Evolutionary conservation across 768 basidiomycete species (phyloP).

Genomic region (Rhizopogon rudus): DNA sequence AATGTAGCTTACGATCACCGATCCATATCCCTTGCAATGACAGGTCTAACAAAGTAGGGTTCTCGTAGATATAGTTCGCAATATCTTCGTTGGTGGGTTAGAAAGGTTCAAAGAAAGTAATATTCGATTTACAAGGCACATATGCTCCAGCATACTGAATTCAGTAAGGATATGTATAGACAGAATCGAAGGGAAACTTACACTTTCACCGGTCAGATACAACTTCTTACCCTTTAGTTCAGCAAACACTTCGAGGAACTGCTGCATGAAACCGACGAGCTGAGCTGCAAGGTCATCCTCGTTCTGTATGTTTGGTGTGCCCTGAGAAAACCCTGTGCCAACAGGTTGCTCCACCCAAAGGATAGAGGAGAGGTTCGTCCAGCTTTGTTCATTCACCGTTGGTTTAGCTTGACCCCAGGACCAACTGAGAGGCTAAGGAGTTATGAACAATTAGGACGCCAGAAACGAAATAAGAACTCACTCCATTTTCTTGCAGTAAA

Average conservation of each 20-base stretch:
- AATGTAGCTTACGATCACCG: conserved; percentile 51
- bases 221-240: conserved; percentile 72
- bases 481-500: conserved; percentile 69
- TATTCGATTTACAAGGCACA: conserved; percentile 41
- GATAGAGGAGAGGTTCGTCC: conserved; percentile 75
- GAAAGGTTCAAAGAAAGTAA: background rate
- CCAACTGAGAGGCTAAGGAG: conserved; percentile 60
- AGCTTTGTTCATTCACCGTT: conserved; percentile 60
- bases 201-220: conserved; percentile 71
- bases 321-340: conserved; percentile 75
- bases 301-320: conserved; percentile 54
- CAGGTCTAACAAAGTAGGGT: conserved; percentile 48
- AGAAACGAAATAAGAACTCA: conserved; percentile 27
- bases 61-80: conserved; percentile 65
- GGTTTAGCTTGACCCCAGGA: conserved; percentile 56
- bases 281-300: conserved; percentile 55
- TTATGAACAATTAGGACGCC: conserved; percentile 3
- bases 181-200: conserved; percentile 29
- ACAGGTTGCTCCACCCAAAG: conserved; percentile 78
- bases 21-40: conserved; percentile 69
- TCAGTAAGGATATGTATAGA: background rate
- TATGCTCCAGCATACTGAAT: conserved; percentile 69
- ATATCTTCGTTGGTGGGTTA: conserved; percentile 42
- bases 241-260: conserved; percentile 70
- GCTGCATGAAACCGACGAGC: conserved; percentile 56